These are phyloP conservation scores for Colletotrichum truncatum DNA, from an alignment of 2,329 filamentous ascomycete species.

Conservation along the genomic window DNA sequence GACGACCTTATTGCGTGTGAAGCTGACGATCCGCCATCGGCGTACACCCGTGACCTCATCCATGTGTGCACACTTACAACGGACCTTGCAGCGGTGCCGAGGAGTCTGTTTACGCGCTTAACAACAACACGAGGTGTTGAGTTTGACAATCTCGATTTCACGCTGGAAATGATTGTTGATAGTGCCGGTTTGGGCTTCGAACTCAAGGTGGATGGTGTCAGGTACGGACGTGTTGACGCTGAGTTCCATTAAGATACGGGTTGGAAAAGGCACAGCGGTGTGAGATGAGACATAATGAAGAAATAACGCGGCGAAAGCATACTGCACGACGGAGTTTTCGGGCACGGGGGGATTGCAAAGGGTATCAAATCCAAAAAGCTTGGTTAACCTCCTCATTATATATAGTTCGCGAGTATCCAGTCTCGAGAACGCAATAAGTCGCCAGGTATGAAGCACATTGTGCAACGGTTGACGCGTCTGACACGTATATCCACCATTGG, in stretches of 20 bases:
- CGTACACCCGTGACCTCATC: conserved; percentile 69
- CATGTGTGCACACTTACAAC: conserved; percentile 85
- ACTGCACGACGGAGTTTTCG: conserved; percentile 3
- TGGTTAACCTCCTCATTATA: conserved; percentile 1
- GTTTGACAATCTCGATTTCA: conserved; percentile 85
- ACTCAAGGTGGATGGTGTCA: conserved; percentile 79
- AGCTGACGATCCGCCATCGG: conserved; percentile 69
- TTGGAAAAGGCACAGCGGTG: not conserved
- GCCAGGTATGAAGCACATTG: conserved; percentile 1
- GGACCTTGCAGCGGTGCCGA: conserved; percentile 79
- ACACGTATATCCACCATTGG: not conserved
- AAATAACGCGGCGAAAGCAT: not conserved
- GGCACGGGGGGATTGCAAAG: not conserved
- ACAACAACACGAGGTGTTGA: conserved; percentile 83
- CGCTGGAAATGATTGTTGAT: conserved; percentile 84
- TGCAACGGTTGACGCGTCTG: conserved; percentile 20
- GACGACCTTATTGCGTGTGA: conserved; percentile 84
- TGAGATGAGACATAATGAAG: not conserved
- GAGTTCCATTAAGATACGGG: conserved; percentile 72
- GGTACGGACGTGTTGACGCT: conserved; percentile 80
- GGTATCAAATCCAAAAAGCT: not conserved
- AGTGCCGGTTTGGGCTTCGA: conserved; percentile 81
- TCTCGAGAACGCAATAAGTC: conserved; percentile 15
- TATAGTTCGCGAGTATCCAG: conserved; percentile 14
- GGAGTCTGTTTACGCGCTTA: conserved; percentile 76